Evolutionary conservation across 2,329 filamentous ascomycete species (phyloP).

Genomic region (Lasiodiplodia hormozganensis): DNA sequence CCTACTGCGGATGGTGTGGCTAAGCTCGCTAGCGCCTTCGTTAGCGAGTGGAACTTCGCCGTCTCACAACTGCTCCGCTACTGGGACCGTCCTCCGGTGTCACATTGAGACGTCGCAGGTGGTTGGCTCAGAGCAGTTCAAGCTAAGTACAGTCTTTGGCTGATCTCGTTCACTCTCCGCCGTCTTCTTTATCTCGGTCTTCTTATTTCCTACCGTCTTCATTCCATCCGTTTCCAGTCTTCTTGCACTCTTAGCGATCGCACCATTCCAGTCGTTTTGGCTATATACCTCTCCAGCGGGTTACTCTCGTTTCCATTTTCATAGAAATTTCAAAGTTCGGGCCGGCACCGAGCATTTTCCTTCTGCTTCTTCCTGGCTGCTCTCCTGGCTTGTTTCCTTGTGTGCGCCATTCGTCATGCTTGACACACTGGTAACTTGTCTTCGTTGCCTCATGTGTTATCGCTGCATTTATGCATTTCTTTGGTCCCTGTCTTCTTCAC

Average conservation of each 20-base stretch:
- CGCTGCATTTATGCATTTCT: too few species aligned
- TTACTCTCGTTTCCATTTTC: not conserved
- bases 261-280: not conserved
- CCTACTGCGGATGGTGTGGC: constrained; percentile 64
- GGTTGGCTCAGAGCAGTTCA: not conserved
- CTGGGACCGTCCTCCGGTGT: constrained; percentile 65
- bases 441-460: not conserved
- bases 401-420: not conserved
- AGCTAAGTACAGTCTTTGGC: not conserved
- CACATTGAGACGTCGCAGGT: not conserved
- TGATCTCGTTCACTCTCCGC: not conserved
- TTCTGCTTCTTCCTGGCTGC: not conserved
- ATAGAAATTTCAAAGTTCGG: constrained; percentile 1
- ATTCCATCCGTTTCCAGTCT: not conserved
- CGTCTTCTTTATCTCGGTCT: not conserved
- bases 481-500: not conserved
- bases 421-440: not conserved
- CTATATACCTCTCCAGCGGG: not conserved
- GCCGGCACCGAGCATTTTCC: not conserved
- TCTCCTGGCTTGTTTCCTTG: not conserved
- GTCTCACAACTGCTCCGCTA: constrained; percentile 71
- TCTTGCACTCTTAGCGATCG: not conserved
- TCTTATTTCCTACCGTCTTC: not conserved
- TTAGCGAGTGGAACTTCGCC: constrained; percentile 71
- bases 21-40: constrained; percentile 68